Evolutionary conservation across 306 rosid genomes (phyloP).

Genomic region (Fragaria iinumae): DNA sequence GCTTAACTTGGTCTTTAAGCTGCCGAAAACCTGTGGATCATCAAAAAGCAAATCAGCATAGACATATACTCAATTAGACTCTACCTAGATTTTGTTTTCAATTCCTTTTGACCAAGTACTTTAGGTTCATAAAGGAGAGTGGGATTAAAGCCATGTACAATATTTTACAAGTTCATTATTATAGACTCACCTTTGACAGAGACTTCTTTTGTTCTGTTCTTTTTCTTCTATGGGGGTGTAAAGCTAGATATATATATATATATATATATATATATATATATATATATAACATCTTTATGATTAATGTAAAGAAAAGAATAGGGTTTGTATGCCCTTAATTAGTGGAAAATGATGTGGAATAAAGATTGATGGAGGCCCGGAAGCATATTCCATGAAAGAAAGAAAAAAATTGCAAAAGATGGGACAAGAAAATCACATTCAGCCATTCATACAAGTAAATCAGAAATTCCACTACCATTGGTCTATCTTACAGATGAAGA

Average conservation of each 20-base stretch:
- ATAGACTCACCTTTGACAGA: neutral
- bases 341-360: conserved; percentile 5
- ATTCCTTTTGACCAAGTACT: neutral
- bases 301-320: neutral
- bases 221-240: neutral
- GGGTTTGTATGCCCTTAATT: neutral
- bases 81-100: neutral
- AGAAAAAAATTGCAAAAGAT: neutral
- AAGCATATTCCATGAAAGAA: conserved; percentile 1
- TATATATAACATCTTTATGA: neutral
- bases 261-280: neutral
- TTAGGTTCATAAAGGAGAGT: neutral
- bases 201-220: neutral
- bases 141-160: neutral
- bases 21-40: conserved; percentile 65
- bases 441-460: neutral
- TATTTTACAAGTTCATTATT: neutral
- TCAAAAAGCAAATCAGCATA: neutral
- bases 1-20: conserved; percentile 52
- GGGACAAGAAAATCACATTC: neutral
- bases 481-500: neutral
- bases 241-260: no score
- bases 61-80: neutral
- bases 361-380: neutral
- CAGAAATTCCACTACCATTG: conserved; percentile 2